A percentile compares a stretch with the other conserved stretches of the same genome.
Evolutionary conservation across 345 rosid species (phyloP).

Genomic region (Raphanus sativus): DNA sequence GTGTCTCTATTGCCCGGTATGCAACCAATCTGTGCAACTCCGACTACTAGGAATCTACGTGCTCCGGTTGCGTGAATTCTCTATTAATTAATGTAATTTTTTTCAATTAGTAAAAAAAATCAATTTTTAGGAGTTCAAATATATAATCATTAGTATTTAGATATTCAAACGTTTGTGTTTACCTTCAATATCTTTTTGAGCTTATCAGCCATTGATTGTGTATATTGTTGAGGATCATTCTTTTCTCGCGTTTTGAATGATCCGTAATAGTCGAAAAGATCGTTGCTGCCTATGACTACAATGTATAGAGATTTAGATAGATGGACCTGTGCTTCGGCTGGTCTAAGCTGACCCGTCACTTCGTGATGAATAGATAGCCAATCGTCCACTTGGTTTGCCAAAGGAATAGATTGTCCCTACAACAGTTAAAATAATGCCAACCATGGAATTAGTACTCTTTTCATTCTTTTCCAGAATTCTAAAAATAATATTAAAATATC

Average conservation of each 20-base stretch:
- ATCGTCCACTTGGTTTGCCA: constrained; percentile 53
- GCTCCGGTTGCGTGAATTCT: constrained; percentile 46
- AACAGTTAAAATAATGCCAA: neutral
- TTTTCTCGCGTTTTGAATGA: constrained; percentile 39
- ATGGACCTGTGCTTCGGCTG: constrained; percentile 39
- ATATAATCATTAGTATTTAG: neutral
- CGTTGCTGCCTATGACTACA: constrained; percentile 65
- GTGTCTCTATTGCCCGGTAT: constrained; percentile 50
- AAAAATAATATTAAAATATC: neutral
- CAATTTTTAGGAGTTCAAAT: neutral
- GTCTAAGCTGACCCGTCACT: constrained; percentile 38
- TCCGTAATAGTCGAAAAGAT: constrained; percentile 53
- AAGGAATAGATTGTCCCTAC: constrained; percentile 49
- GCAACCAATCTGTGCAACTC: constrained; percentile 58
- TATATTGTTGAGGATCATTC: constrained; percentile 44
- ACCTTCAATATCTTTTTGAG: constrained; percentile 68
- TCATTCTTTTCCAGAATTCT: neutral
- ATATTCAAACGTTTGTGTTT: constrained; percentile 3
- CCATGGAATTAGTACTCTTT: neutral
- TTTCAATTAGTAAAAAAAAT: neutral
- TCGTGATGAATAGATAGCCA: constrained; percentile 27
- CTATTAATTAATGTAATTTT: constrained; percentile 28
- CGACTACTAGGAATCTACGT: constrained; percentile 51
- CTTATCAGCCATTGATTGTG: constrained; percentile 45
- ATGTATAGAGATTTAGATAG: constrained; percentile 53